These are phyloP conservation scores for Alternaria brassicicola DNA, from an alignment of 2,329 filamentous ascomycete genomes.

Conservation along the genomic window DNA sequence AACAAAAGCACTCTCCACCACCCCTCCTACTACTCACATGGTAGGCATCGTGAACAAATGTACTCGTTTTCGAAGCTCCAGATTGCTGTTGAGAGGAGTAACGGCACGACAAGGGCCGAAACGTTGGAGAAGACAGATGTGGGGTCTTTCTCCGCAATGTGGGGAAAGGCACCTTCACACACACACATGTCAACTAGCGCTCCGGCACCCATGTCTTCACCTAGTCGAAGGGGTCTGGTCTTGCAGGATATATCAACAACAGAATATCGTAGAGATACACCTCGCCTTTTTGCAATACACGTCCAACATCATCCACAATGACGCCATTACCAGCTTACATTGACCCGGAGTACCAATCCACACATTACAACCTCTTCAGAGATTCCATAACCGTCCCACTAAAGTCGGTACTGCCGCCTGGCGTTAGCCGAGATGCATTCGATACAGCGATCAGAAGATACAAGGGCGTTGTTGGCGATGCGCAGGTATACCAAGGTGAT, in stretches of 20 bases:
- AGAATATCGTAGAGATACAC: background rate
- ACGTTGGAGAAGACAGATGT: constrained; percentile 16
- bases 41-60: background rate
- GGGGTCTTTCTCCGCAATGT: constrained; percentile 27
- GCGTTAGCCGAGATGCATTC: constrained; percentile 49
- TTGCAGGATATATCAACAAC: constrained; percentile 3
- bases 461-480: constrained; percentile 44
- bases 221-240: background rate
- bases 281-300: background rate
- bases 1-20: background rate
- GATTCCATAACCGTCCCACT: constrained; percentile 49
- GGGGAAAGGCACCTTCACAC: constrained; percentile 12
- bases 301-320: constrained; percentile 7
- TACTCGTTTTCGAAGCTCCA: background rate
- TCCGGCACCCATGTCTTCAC: background rate
- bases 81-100: background rate
- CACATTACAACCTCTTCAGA: constrained; percentile 52
- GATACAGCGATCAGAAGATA: constrained; percentile 47
- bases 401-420: constrained; percentile 50
- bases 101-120: background rate
- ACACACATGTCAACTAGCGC: background rate
- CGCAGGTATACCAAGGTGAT: constrained; percentile 50
- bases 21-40: background rate
- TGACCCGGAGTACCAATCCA: constrained; percentile 52
- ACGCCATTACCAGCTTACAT: constrained; percentile 38